Base-by-base conservation (phyloP, 1,284 basidiomycete genomes). In the Boletus smithii region DNA sequence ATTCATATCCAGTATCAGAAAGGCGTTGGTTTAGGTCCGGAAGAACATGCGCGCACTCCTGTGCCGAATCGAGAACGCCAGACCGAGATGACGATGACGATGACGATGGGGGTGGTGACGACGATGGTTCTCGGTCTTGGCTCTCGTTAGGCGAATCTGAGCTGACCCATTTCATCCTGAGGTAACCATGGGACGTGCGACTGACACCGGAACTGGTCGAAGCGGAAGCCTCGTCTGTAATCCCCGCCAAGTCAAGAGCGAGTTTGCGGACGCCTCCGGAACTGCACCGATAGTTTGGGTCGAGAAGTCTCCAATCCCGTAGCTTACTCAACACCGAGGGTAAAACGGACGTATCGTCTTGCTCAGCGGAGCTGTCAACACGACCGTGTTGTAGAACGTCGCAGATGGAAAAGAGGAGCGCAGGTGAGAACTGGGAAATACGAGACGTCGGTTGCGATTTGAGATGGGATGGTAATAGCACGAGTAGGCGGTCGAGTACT, bases 361-460 rank as follows among this genome's bases (percentile, higher is more conserved):
- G 41, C 8, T 39, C 34, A 7, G 4, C 22, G 11, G 44, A 24
- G n/a, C 23, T 17, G 22, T 33, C 33, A n/a, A n/a, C n/a, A n/a
- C n/a, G n/a, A 22, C 24, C 33, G 5, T 17, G 39, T 18, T 42
- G 56, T 30, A 62, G 43, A 27, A n/a, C 24, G 3, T 50, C 40
- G 32, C 63, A 60, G 11, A 65, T 58, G n/a, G 63, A 49, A 33
- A 57, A 56, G 33, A 65, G 53, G 18, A 63, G 35, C 14, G 42
- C n/a, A 11, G 61, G 49, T 10, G 50, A 33, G 24, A 62, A 50
- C 5, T 27, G 18, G 13, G 44, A 27, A 10, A 10, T 2, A 8
- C 11, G 24, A 8, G 51, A 37, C 3, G 38, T 35, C 4, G 35
- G 13, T 18, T 43, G 44, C 3, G 48, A 40, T 4, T 43, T 26